Conservation (phyloP, 768 basidiomycete species). For the Xerocomus brunneocitrinus region DNA sequence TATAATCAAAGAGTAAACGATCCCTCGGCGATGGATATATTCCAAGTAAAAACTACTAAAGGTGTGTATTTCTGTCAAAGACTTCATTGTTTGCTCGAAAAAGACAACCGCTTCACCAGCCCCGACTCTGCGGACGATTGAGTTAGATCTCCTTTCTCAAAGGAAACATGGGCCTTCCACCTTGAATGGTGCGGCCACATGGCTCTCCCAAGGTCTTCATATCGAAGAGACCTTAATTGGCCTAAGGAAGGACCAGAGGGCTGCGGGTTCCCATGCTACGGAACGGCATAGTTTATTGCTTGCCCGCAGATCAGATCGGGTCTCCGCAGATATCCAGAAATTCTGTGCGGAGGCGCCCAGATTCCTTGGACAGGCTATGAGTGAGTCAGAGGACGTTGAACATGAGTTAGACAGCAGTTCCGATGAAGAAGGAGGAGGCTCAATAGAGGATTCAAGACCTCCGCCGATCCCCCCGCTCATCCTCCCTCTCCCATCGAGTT, state of each 20-base stretch:
- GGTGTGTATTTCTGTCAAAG: neutral
- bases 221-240: neutral
- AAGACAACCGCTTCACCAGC: neutral
- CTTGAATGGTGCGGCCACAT: neutral
- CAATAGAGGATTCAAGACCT: too few relatives aligned
- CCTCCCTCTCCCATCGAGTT: too few relatives aligned
- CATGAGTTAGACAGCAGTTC: too few relatives aligned
- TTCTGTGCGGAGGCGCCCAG: neutral
- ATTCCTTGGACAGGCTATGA: neutral
- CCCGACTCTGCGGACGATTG: neutral
- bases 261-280: neutral
- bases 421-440: too few relatives aligned
- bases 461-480: too few relatives aligned
- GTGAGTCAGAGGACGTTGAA: neutral
- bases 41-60: neutral
- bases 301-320: neutral
- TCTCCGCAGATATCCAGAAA: neutral
- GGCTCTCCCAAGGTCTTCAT: neutral
- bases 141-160: neutral
- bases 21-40: neutral
- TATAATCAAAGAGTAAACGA: neutral
- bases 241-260: neutral
- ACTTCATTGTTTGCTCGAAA: too few relatives aligned
- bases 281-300: neutral
- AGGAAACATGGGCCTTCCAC: neutral